Evolutionary conservation across 331 rosid genomes (phyloP), one percentile per base, ranked within the genome.

Genomic region (Telfairia occidentalis): DNA sequence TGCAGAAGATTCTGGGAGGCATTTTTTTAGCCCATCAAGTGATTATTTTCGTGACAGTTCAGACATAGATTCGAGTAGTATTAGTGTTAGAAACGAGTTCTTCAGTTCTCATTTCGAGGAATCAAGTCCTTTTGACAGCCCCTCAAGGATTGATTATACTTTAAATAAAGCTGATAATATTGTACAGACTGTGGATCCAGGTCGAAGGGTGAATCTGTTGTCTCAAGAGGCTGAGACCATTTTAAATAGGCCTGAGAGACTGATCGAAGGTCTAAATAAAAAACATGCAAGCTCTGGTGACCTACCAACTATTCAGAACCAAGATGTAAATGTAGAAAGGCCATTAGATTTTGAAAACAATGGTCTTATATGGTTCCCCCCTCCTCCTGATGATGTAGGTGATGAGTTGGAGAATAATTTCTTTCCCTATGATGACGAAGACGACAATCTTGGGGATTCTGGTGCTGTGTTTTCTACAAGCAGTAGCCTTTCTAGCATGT

Each of bases 281-380:
- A 77, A 82, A 80, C 84, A 89, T 84, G 84, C 86, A 69, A 84
- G 81, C 85, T 86, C 96, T 55, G 95, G 81, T 79, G 87, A 87
- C 86, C 71, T 87, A 77, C 81, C 96, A 34, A 80, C 85, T 78
- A 78, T 83, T 76, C 80, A 71, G 58, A 83, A 59, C 84, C 91
- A 59, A 79, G 78, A 61, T 76, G 87, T 83, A 77, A 86, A 79
- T 54, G 82, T 80, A 40, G 84, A 72, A 76, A 85, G 90, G 80
- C 92, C 96, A 18, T 85, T 91, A 86, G 97, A 88, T 89, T 95
- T 95, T 86, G 93, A 85, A 84, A 86, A 90, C 85, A 87, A 88
- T 81, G 90, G 85, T 80, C 89, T 21, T 67, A 86, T 95, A 74
- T 95, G 97, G 97, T 87, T 84, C 60, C 97, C 99, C 19, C 96